Base-by-base conservation (phyloP, 169 alveolate species). In the Perkinsus olseni region DNA sequence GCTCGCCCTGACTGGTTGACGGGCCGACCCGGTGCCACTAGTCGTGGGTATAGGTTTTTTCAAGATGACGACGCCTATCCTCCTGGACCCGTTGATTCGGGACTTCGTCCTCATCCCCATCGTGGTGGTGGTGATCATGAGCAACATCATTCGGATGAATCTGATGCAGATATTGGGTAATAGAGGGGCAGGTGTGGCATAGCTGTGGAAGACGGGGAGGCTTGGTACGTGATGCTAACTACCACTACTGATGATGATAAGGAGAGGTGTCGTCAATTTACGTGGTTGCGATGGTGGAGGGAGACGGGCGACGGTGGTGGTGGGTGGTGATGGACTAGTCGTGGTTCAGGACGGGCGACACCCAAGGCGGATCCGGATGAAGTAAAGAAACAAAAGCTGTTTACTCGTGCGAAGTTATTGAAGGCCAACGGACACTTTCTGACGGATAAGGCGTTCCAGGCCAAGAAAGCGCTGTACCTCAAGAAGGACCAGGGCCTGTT, bases 21-120 rank as follows among this genome's bases (percentile, higher is more conserved):
- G 17, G 82, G 13, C 31, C 36, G 82, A 24, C 31, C 1, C 0
- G 1, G 82, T 4, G 36, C 31, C 17, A 24, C 82, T 62, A 4
- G 37, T 62, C 31, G 37, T 62, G 82, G 17, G 1, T n/a, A n/a
- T 62, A 3, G 82, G 13, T 62, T 62, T 13, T 62, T 62, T 62
- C 31, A 62, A 21, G 37, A 62, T 62, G 82, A 62, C 82, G 1
- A 62, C 82, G 34, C 82, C 82, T 62, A 62, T 62, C 82, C 82
- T 94, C 36, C 51, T 94, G 51, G 96, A 95, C 93, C 93, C 95
- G 74, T 91, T 94, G 48, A 95, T 95, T 91, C 94, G 96, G 92
- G 96, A 95, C 93, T 95, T 96, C 95, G 96, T 95, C 37, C 94
- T 95, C 91, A 50, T 94, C 31, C 96, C 96, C 13, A 94, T 95